Base-by-base conservation (phyloP, 371 early-diverging fungal genomes). In the Mortierella sp. region DNA sequence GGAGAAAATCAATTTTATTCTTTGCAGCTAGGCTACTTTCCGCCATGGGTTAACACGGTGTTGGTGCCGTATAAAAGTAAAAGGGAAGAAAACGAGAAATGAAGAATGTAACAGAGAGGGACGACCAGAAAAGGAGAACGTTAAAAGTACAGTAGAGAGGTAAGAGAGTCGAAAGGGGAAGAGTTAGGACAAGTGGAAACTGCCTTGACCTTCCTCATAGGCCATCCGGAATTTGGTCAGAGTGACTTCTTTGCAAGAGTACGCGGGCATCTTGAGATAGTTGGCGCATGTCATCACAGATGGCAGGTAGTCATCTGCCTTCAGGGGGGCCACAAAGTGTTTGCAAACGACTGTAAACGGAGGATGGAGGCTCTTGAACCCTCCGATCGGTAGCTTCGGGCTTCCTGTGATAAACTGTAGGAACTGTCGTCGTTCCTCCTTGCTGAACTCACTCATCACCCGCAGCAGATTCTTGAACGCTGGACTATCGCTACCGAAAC, bases 281-380 rank as follows among this genome's bases (percentile, higher is more conserved):
- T 98, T 96, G 39, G 90, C 94, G 72, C 98, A 98, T 0, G 98
- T 98, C 97, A 97, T 98, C 26, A 97, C 98, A 19, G 91, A 91
- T 8, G 97, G 98, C 61, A 98, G 72, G 58, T 92, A 94, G 51
- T 91, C 90, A 66, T 97, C 95, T 0, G 95, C 81, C 23, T 78
- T 83, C 37, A 89, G 69, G 1, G 89, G 86, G 4, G 86, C 75
- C 66, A 90, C 92, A 39, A 83, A 84, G 5, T 83, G 81, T 65
- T 94, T 94, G 59, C 94, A 84, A 2, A 96, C 97, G 6, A 98
- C 93, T 0, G 95, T 96, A 44, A 98, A 86, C 8, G 90, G 84
- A 26, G 98, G 98, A 5, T 82, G 84, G 50, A 98, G 85, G 0
- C 87, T 85, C 56, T 88, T 91, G 86, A 95, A 97, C 8, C 95